Evolutionary conservation across 768 basidiomycete genomes (phyloP).

Genomic region (Wakefieldia striispora): DNA sequence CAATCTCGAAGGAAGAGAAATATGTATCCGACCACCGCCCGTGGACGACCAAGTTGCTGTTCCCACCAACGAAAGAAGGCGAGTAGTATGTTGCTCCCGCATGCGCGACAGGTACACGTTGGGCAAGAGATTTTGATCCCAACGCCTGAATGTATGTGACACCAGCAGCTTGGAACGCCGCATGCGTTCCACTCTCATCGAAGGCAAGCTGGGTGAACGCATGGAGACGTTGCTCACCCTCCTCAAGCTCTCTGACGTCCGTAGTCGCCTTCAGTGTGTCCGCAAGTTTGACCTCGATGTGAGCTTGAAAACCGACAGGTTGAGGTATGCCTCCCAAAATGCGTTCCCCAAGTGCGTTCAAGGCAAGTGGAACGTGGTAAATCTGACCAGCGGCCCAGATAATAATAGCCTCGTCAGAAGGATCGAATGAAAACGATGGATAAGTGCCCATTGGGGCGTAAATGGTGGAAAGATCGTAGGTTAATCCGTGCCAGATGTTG

Average conservation of each 20-base stretch:
- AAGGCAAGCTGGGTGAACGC: slow-evolving; percentile 62
- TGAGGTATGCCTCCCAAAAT: slow-evolving; percentile 38
- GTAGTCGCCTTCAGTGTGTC: slow-evolving; percentile 50
- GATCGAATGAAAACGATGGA: slow-evolving; percentile 63
- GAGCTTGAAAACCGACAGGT: slow-evolving; percentile 58
- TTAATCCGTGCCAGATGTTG: slow-evolving; percentile 66
- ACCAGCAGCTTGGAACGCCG: slow-evolving; percentile 69
- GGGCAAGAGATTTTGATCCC: slow-evolving; percentile 30
- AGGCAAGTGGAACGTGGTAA: slow-evolving; percentile 52
- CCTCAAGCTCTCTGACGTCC: slow-evolving; percentile 55
- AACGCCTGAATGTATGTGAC: slow-evolving; percentile 27
- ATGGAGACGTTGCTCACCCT: slow-evolving; percentile 52
- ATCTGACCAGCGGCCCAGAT: slow-evolving; percentile 78
- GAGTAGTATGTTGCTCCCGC: slow-evolving; percentile 58
- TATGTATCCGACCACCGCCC: slow-evolving; percentile 64
- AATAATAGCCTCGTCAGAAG: slow-evolving; percentile 40
- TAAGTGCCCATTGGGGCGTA: slow-evolving; percentile 82
- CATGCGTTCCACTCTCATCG: slow-evolving; percentile 51
- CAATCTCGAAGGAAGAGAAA: slow-evolving; percentile 66
- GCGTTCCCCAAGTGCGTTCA: slow-evolving; percentile 45
- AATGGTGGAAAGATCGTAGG: slow-evolving; percentile 59
- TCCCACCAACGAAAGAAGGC: slow-evolving; percentile 50
- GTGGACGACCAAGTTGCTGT: slow-evolving; percentile 52
- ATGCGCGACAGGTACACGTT: slow-evolving; percentile 48
- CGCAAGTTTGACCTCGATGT: slow-evolving; percentile 62